Evolutionary conservation across 108 stramenopile species (phyloP).

Genomic region (Cyclostephanos invisitatus): DNA sequence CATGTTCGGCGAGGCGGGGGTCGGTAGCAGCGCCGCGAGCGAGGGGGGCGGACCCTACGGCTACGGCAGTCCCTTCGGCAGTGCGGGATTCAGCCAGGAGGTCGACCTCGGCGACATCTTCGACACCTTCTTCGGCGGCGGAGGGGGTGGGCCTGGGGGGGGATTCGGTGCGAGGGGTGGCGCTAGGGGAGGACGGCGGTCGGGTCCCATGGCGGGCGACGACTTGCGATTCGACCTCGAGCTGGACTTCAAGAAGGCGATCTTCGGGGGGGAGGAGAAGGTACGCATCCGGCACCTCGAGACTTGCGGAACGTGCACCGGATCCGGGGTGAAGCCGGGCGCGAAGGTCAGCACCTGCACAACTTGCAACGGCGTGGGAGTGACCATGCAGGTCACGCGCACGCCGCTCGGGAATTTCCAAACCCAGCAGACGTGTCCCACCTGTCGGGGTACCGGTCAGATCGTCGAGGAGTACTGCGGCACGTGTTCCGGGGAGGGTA

Average conservation of each 20-base stretch:
- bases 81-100: constrained; percentile 81
- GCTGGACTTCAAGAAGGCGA: constrained; percentile 93
- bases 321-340: constrained; percentile 91
- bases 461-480: constrained; percentile 93
- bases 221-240: constrained; percentile 92
- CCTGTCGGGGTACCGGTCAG: constrained; percentile 93
- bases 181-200: constrained; percentile 49
- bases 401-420: constrained; percentile 97
- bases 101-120: constrained; percentile 97
- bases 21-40: constrained; percentile 56
- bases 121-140: constrained; percentile 92
- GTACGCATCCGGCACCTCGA: constrained; percentile 94
- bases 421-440: constrained; percentile 93
- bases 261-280: constrained; percentile 96
- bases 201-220: constrained; percentile 86
- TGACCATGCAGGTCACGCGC: constrained; percentile 91
- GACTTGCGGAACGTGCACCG: constrained; percentile 86
- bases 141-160: constrained; percentile 46
- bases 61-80: constrained; percentile 54
- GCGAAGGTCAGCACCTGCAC: constrained; percentile 76
- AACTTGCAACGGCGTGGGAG: constrained; percentile 87
- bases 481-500: constrained; percentile 92
- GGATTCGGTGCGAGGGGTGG: constrained; percentile 63
- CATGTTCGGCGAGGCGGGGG: constrained; percentile 86
- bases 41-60: constrained; percentile 61